These are phyloP conservation scores for Trichoderma asperelloides DNA, from an alignment of 495 filamentous ascomycete genomes.

Conservation along the genomic window DNA sequence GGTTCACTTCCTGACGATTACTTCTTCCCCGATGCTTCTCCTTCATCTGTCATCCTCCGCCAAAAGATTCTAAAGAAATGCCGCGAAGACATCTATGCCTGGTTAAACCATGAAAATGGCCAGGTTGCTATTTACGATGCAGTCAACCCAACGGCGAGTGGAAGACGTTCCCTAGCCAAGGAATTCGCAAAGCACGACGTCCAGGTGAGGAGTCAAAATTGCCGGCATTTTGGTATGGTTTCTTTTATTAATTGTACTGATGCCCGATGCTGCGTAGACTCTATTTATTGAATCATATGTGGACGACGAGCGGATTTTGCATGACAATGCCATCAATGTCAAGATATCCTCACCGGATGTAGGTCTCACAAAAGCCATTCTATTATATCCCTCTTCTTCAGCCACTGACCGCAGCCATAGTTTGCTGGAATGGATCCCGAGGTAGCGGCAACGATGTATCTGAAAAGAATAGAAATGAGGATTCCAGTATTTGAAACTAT, in stretches of 20 bases:
- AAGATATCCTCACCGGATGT: constrained; percentile 98
- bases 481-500: constrained; percentile 97
- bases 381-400: not conserved
- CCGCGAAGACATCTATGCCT: constrained; percentile 91
- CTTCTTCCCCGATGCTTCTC: constrained; percentile 90
- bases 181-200: constrained; percentile 96
- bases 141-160: constrained; percentile 82
- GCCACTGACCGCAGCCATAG: constrained; percentile 32
- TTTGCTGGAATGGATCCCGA: constrained; percentile 85
- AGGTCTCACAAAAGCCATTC: constrained; percentile 19
- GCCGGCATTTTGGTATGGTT: not conserved
- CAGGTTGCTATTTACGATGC: constrained; percentile 99
- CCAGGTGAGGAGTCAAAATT: constrained; percentile 47
- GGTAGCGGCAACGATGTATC: constrained; percentile 84
- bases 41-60: constrained; percentile 75
- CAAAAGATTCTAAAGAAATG: constrained; percentile 98
- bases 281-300: constrained; percentile 95
- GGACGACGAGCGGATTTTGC: constrained; percentile 84
- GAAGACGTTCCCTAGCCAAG: constrained; percentile 80
- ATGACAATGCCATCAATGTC: constrained; percentile 93
- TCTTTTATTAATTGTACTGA: not conserved
- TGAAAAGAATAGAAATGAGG: constrained; percentile 77
- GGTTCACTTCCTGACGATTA: constrained; percentile 93
- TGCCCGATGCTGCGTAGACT: constrained; percentile 46
- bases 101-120: constrained; percentile 92